Base-by-base conservation (phyloP, 768 basidiomycete species). In the Mycena albidolilacea region DNA sequence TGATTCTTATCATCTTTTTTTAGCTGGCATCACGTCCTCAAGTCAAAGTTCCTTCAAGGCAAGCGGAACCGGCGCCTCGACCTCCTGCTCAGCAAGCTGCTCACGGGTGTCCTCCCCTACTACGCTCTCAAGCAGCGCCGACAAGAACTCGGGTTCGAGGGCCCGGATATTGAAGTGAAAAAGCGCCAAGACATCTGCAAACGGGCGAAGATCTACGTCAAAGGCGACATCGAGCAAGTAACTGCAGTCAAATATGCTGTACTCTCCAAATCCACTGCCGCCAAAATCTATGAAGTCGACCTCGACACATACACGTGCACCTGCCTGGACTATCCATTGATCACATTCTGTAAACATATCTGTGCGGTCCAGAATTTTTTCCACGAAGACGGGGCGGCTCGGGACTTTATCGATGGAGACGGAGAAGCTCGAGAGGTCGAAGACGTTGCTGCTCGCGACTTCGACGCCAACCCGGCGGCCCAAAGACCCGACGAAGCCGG, bases 1-100 rank as follows among this genome's bases (percentile, higher is more conserved):
- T 17, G 21, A n/a, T 43, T 7, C 35, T 30, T 35, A 39, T 21
- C 30, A 37, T n/a, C 19, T 41, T 7, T 64, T 30, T 30, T 30
- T 39, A 76, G 75, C 8, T 79, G 80, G 80, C 79, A 80, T 62
- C 79, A 79, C 54, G 57, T 81, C 10, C 69, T 80, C 6, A 81
- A 81, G 46, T 55, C 70, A 8, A 76, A 72, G 19, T 78, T 79
- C 44, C 62, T 80, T 46, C 58, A 77, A 12, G 79, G 79, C 2
- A 69, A 71, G 41, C 73, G 71, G 0, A 81, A 81, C 57, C 70
- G 76, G 1, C 76, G 71, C 3, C 23, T 79, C 5, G 80, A 80
- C 57, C 76, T 78, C n/a, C 70, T 81, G 4, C 59, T 81, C 4
- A 62, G 72, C 57, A 67, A 68, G 7, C 77, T 80, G 17, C n/a